Base-by-base conservation (phyloP, 129 eudicot genomes). In the Logfia minima region DNA sequence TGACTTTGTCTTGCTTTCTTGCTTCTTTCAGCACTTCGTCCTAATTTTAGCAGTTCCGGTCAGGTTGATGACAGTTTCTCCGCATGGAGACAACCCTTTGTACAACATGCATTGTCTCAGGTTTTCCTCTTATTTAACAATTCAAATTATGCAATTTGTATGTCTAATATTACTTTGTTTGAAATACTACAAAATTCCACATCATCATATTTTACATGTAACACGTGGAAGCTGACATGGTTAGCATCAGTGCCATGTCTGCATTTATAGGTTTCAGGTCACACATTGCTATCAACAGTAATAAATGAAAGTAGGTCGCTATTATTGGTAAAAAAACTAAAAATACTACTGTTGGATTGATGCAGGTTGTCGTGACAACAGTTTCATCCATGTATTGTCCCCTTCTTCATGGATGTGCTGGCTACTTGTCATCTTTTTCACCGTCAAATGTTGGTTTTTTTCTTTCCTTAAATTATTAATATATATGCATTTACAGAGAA, bases 331-430 rank as follows among this genome's bases (percentile, higher is more conserved):
- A 2, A 62, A 23, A 0, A 14, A 55, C 37, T 79, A 41, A 0
- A 37, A 6, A 6, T 35, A 43, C 51, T 16, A 72, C 35, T 41
- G 22, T 74, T 51, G 72, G 68, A 37, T 72, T 65, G 52, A 67
- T 89, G 82, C 93, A 94, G 98, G 88, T 94, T 80, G 98, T 89
- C 80, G 89, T 87, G 72, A 87, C 93, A 60, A 89, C 92, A 80
- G 86, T 93, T 41, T 94, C 96, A 19, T 72, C 86, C 17, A 65
- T 85, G 53, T 94, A 84, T 85, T 87, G 85, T 66, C 97, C 93
- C 26, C 92, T 94, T 62, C 98, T 94, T 75, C 98, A 82, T 77
- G 96, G 91, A 81, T 91, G 97, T 74, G 93, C 98, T 82, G 98
- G 98, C 81, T 93, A 89, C 91, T 84, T 93, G 84, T 84, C 97